Conservation (phyloP, 164 flowering plant genomes). For the Chloranthus sessilifolius region DNA sequence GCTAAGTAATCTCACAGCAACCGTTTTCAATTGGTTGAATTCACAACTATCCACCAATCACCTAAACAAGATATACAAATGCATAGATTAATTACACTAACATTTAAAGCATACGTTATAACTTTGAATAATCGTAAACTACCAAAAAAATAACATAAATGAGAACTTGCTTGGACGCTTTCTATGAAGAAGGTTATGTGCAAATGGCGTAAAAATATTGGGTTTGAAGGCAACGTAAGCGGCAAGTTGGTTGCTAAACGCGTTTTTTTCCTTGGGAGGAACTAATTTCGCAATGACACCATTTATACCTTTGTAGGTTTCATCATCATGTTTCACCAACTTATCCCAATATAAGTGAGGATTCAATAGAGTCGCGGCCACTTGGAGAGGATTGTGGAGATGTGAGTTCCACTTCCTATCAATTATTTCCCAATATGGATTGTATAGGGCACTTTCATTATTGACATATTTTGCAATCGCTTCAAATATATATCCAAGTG, state of each 20-base stretch:
- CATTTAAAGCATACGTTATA: neutral
- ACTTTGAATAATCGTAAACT: neutral
- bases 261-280: neutral
- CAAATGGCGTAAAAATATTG: too few relatives aligned
- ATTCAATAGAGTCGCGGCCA: neutral
- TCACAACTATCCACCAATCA: too few relatives aligned
- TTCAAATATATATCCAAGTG: constrained; percentile 3
- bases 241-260: neutral
- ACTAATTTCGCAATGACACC: neutral
- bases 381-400: too few relatives aligned
- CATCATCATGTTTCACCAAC: too few relatives aligned
- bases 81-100: too few relatives aligned
- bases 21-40: too few relatives aligned
- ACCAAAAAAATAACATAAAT: neutral
- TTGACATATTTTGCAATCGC: neutral
- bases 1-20: too few relatives aligned
- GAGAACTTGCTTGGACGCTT: neutral
- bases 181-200: too few relatives aligned
- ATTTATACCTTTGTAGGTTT: neutral
- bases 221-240: neutral
- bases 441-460: too few relatives aligned
- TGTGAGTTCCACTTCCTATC: too few relatives aligned
- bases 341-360: too few relatives aligned
- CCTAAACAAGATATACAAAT: constrained; percentile 1
- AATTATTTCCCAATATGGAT: too few relatives aligned